Base-by-base conservation (phyloP, 192 early-diverging fungal genomes). In the Gaertneriomyces semiglobifer region DNA sequence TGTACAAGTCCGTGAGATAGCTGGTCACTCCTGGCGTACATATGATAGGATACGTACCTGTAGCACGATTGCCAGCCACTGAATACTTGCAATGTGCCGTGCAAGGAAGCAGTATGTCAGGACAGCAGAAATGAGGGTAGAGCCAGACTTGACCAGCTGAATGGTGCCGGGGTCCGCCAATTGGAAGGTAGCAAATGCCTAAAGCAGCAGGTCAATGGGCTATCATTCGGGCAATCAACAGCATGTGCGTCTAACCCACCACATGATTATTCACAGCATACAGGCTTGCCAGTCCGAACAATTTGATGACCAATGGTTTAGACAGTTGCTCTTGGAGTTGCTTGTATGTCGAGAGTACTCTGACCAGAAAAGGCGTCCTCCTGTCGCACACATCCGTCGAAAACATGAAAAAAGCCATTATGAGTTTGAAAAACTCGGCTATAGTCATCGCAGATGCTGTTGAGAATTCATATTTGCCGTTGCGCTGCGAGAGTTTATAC, bases 111-210 rank as follows among this genome's bases (percentile, higher is more conserved):
- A 16, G 16, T 40, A 60, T 5, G 43, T 10, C 9, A 60, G 7
- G 9, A 38, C 20, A 11, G 58, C 58, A 19, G 58, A 40, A 3
- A 60, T 39, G 11, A 60, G 9, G 9, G 58, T 60, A 10, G 58
- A 60, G 38, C 58, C 58, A 16, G 58, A 60, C 58, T 60, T 60
- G 16, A 60, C 58, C 18, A 60, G 58, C 43, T 60, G 58, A 60
- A 60, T 60, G 16, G 58, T 60, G 39, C 58, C 58, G 9, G 58
- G 58, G 6, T 60, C 58, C 25, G 58, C 58, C 58, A 40, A 42
- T 8, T 16, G 58, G 38, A 40, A 60, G 10, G 43, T 7, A 11
- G 33, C 33, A 16, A 60, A 60, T 40, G 58, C 43, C 58, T 42
- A 40, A 20, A 33, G 25, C 25, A 33, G 2, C 1, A 33, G 25